Base-by-base conservation (phyloP, 768 basidiomycete genomes). In the Psilocybe sp. region DNA sequence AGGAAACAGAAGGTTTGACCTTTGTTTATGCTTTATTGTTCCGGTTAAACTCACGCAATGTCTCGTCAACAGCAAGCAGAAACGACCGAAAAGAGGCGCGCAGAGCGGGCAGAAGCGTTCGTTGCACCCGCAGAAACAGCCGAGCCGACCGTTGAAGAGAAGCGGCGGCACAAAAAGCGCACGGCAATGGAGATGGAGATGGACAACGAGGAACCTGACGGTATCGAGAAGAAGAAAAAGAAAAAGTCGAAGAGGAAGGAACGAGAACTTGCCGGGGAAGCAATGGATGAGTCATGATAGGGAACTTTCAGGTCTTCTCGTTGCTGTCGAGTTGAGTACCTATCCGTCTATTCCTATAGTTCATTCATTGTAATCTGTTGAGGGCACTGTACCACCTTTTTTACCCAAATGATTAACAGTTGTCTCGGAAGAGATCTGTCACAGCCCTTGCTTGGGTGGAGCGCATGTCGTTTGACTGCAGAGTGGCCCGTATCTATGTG, bases 61-160 rank as follows among this genome's bases (percentile, higher is more conserved):
- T 56, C 20, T 31, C 36, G 23, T 56, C 48, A 50, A 40, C 55
- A 95, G 90, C 94, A 98, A 91, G 76, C 79, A 19, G 87, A 89
- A 53, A 76, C 78, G 10, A 80, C 81, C 4, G 84, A 79, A 18
- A 81, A 84, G 60, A 82, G 86, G 47, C 82, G 77, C 40, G 87
- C 83, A 18, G 84, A 90, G 65, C 85, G 97, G 16, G 90, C 91
- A 47, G 86, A 92, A 66, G 91, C 81, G 0, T 98, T 90, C 49
- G 76, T 94, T 40, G 91, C 94, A 2, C 97, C 97, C 2, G 75
- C 70, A n/a, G 96, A 99, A 66, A 71, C 72, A 16, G 79, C 78
- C 1, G 88, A 77, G 18, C 82, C 81, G 1, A 86, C 84, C 1
- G 82, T 93, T 13, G 87, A 87, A 64, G 86, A 92, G 64, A 92